Evolutionary conservation across 495 filamentous ascomycete species (phyloP).

Genomic region (Usnea hakonensis): DNA sequence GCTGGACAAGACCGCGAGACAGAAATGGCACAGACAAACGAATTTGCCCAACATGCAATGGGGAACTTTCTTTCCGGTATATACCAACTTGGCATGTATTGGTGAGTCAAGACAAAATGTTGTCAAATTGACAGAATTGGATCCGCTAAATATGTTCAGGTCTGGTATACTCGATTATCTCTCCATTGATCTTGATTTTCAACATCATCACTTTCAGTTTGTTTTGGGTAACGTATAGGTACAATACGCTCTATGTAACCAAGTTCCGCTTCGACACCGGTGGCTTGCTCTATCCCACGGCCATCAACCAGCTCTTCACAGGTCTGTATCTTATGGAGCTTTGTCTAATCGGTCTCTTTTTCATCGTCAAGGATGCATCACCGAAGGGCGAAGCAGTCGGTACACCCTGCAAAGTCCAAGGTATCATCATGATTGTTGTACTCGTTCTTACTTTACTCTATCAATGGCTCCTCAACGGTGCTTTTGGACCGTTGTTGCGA

Average conservation of each 20-base stretch:
- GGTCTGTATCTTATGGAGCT: constrained; percentile 94
- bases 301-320: constrained; percentile 93
- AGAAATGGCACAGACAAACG: constrained; percentile 82
- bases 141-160: constrained; percentile 31
- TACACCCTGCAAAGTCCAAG: constrained; percentile 65
- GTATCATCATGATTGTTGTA: constrained; percentile 79
- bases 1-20: constrained; percentile 76
- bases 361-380: constrained; percentile 61
- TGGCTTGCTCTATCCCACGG: constrained; percentile 83
- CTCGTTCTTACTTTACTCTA: constrained; percentile 65
- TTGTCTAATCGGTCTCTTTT: constrained; percentile 84
- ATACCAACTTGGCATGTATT: constrained; percentile 92
- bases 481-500: constrained; percentile 77
- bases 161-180: constrained; percentile 82
- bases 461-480: constrained; percentile 73
- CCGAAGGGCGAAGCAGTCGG: constrained; percentile 33
- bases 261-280: constrained; percentile 89
- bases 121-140: neutral
- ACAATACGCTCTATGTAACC: constrained; percentile 93
- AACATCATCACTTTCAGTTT: constrained; percentile 89
- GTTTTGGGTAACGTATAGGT: constrained; percentile 93
- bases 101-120: constrained; percentile 37
- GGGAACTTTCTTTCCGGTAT: constrained; percentile 92
- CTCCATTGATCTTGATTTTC: constrained; percentile 87
- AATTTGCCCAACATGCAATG: constrained; percentile 71